Conservation (phyloP, 495 filamentous ascomycete species). For the Penicillium manginii region DNA sequence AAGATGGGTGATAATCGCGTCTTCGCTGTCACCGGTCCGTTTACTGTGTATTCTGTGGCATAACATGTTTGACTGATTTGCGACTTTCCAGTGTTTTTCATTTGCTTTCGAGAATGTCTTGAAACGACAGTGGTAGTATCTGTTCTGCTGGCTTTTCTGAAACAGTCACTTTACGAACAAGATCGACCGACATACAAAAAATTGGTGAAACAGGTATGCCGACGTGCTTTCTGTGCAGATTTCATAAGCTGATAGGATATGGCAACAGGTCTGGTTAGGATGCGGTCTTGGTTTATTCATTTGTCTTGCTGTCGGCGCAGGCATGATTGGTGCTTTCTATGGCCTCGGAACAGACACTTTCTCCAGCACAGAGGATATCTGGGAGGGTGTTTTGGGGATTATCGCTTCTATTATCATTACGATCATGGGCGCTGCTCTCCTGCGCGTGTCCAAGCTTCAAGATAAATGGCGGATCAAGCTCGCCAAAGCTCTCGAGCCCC, state of each 20-base stretch:
- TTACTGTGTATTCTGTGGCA: neutral
- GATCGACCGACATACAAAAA: constrained; percentile 64
- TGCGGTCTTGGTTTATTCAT: constrained; percentile 63
- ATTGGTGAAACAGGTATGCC: constrained; percentile 67
- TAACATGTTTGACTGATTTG: constrained; percentile 4
- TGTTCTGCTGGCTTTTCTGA: constrained; percentile 78
- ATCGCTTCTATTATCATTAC: constrained; percentile 77
- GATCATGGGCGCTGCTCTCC: constrained; percentile 73
- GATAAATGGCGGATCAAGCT: constrained; percentile 85
- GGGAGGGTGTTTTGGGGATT: constrained; percentile 76
- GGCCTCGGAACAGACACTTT: constrained; percentile 68
- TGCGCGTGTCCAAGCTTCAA: constrained; percentile 81
- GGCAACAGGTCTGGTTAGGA: constrained; percentile 58
- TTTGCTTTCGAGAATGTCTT: constrained; percentile 82
- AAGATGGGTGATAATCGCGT: constrained; percentile 19
- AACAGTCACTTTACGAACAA: constrained; percentile 67
- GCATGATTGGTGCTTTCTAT: constrained; percentile 82
- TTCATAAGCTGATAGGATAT: neutral
- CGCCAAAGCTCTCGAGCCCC: constrained; percentile 62
- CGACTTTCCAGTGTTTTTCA: constrained; percentile 67
- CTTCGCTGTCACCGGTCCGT: constrained; percentile 29
- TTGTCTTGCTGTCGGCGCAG: constrained; percentile 69
- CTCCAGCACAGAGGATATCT: constrained; percentile 68
- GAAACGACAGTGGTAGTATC: constrained; percentile 83
- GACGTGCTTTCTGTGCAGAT: neutral